Percentiles rank a stretch among this genome's conserved stretches.
Conservation (phyloP, 2,329 filamentous ascomycete species). For the Trichoderma afroharzianum region DNA sequence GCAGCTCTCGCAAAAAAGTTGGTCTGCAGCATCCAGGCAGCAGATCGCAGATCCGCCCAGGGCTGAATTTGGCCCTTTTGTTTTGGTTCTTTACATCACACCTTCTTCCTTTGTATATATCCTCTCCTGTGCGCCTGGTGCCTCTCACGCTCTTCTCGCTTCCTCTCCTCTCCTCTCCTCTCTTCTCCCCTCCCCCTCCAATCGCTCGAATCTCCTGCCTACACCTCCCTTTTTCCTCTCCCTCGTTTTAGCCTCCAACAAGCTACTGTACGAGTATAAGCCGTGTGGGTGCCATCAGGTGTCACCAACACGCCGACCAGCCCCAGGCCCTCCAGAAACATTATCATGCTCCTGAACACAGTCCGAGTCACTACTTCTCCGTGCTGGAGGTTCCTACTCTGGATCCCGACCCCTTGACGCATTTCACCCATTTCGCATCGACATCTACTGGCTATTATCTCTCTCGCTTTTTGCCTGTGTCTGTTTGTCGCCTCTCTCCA, state of each 20-base stretch:
- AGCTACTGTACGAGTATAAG: neutral
- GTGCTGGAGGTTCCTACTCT: constrained; percentile 39
- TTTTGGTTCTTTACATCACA: neutral
- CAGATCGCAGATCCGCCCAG: constrained; percentile 18
- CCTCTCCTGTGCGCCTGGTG: neutral
- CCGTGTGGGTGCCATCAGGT: constrained; percentile 15
- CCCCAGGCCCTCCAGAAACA: constrained; percentile 20
- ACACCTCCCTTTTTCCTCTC: neutral
- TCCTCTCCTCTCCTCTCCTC: neutral
- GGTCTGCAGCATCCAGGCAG: constrained; percentile 16
- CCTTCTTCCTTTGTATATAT: neutral
- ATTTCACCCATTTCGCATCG: neutral
- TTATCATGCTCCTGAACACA: constrained; percentile 40
- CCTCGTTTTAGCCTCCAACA: neutral
- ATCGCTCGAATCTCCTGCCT: neutral
- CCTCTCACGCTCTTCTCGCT: neutral
- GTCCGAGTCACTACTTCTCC: constrained; percentile 37
- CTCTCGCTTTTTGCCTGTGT: neutral
- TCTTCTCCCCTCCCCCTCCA: neutral
- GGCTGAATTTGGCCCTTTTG: neutral
- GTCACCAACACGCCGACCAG: constrained; percentile 15
- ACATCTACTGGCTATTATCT: neutral
- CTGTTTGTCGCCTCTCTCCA: neutral
- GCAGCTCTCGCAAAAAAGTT: neutral
- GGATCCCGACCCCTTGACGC: constrained; percentile 39